Percentiles rank a stretch among this genome's conserved stretches.
These are phyloP conservation scores for Pichia cabralensis DNA, from an alignment of 805 yeast species.

Conservation along the genomic window DNA sequence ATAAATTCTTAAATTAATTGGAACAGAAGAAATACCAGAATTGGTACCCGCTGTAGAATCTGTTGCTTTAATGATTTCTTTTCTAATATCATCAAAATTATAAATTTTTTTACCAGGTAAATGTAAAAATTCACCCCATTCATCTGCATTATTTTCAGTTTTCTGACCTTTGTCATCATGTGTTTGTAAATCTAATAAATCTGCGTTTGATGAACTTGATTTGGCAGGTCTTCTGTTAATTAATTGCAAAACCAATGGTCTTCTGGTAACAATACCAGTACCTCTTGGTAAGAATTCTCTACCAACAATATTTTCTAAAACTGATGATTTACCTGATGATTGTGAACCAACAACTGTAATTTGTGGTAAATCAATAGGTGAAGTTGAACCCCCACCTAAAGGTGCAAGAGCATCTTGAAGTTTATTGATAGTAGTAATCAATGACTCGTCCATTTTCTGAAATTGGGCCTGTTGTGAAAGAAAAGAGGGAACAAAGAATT, in stretches of 20 bases:
- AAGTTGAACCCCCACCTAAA: slow-evolving; percentile 76
- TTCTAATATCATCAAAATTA: slow-evolving; percentile 81
- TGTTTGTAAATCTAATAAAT: slow-evolving; percentile 36
- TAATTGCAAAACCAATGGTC: slow-evolving; percentile 77
- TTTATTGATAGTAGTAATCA: slow-evolving; percentile 79
- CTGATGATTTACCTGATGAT: slow-evolving; percentile 83
- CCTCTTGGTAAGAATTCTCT: slow-evolving; percentile 89
- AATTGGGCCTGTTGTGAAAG: too few species aligned
- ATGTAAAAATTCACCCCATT: slow-evolving; percentile 98
- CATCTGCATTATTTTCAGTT: slow-evolving; percentile 65
- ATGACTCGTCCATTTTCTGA: slow-evolving; percentile 57
- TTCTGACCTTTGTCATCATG: slow-evolving; percentile 36
- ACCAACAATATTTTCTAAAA: slow-evolving; percentile 83
- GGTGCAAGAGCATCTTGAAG: slow-evolving; percentile 96
- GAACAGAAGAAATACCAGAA: slow-evolving; percentile 85
- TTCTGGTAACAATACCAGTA: slow-evolving; percentile 84
- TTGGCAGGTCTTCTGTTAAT: slow-evolving; percentile 47
- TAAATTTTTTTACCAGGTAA: slow-evolving; percentile 79
- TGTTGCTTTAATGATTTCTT: slow-evolving; percentile 87
- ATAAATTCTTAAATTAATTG: slow-evolving; percentile 85
- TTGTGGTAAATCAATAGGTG: slow-evolving; percentile 90
- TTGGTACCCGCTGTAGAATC: slow-evolving; percentile 73
- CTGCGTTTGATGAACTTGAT: slow-evolving; percentile 17
- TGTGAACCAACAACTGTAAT: slow-evolving; percentile 94
- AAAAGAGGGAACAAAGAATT: too few species aligned